Conservation (phyloP, 192 early-diverging fungal species). For the Podila epigama region DNA sequence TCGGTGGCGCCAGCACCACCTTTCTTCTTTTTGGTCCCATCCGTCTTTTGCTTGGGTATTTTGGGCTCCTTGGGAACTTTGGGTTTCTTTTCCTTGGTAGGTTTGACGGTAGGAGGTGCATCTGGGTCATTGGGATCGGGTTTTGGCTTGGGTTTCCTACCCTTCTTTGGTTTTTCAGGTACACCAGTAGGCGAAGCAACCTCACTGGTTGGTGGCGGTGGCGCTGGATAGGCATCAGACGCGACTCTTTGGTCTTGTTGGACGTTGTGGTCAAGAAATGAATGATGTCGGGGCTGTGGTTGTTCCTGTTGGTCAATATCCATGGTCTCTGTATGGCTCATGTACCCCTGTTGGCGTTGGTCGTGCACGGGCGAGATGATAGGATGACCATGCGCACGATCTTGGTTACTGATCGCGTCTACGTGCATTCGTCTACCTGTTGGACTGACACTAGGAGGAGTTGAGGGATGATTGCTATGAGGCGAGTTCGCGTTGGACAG, state of each 20-base stretch:
- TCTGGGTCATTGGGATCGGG: constrained; percentile 1
- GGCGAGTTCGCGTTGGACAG: neutral
- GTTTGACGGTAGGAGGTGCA: neutral
- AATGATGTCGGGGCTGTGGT: neutral
- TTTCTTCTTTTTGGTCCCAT: constrained; percentile 10
- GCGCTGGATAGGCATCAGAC: neutral
- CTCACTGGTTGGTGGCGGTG: neutral
- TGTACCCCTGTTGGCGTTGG: too few species aligned
- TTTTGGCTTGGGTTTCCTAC: constrained; percentile 31
- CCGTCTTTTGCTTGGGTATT: constrained; percentile 8
- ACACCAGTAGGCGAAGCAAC: constrained; percentile 23
- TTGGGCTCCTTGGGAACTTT: constrained; percentile 22
- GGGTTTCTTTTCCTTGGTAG: constrained; percentile 5
- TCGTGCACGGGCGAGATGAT: too few species aligned
- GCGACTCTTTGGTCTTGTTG: neutral
- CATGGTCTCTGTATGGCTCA: neutral
- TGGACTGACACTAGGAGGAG: too few species aligned
- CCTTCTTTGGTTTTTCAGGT: constrained; percentile 16
- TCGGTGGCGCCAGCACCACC: neutral
- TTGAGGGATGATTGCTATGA: too few species aligned
- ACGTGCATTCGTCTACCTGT: too few species aligned
- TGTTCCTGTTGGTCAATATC: neutral
- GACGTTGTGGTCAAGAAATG: neutral
- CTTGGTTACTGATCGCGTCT: too few species aligned
- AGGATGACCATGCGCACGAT: too few species aligned